Evolutionary conservation across 1,284 basidiomycete species (phyloP).

Genomic region (Tremellales sp.): DNA sequence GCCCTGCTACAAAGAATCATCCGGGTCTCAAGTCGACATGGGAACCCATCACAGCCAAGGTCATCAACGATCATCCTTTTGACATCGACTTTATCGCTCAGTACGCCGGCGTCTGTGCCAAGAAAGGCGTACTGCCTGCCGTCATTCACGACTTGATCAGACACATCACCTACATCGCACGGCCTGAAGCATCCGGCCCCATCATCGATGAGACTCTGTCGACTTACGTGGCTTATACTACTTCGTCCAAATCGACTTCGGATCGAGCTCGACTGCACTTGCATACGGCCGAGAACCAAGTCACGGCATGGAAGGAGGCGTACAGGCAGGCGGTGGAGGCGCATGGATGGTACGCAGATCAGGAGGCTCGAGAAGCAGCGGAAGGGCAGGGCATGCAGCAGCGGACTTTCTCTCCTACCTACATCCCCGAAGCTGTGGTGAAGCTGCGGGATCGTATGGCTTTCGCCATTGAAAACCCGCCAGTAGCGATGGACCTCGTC

Average conservation of each 20-base stretch:
- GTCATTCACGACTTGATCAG: conserved; percentile 20
- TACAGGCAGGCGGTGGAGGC: conserved; percentile 11
- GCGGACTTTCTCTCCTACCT: neutral
- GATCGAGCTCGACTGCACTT: conserved; percentile 10
- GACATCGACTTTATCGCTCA: conserved; percentile 19
- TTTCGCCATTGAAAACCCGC: conserved; percentile 1
- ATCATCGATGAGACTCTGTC: conserved; percentile 10
- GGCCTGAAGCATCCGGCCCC: conserved; percentile 12
- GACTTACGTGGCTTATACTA: conserved; percentile 17
- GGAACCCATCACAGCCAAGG: conserved; percentile 20
- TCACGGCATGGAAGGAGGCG: conserved; percentile 22
- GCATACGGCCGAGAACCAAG: conserved; percentile 11
- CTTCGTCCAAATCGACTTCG: conserved; percentile 16
- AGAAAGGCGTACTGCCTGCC: conserved; percentile 33
- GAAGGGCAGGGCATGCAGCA: neutral
- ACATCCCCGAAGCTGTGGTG: neutral
- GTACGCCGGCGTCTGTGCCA: conserved; percentile 20
- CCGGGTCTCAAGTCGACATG: conserved; percentile 22
- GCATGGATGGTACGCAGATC: conserved; percentile 1
- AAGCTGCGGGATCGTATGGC: neutral
- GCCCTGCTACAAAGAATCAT: conserved; percentile 24
- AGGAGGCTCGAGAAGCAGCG: neutral
- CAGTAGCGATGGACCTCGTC: conserved; percentile 10
- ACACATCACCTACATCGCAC: conserved; percentile 18
- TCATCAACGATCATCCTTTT: conserved; percentile 15